Percentiles rank a stretch among this genome's conserved stretches.
Conservation (phyloP, 1,139 yeast genomes). For the Scheffersomyces cryptocercus region DNA sequence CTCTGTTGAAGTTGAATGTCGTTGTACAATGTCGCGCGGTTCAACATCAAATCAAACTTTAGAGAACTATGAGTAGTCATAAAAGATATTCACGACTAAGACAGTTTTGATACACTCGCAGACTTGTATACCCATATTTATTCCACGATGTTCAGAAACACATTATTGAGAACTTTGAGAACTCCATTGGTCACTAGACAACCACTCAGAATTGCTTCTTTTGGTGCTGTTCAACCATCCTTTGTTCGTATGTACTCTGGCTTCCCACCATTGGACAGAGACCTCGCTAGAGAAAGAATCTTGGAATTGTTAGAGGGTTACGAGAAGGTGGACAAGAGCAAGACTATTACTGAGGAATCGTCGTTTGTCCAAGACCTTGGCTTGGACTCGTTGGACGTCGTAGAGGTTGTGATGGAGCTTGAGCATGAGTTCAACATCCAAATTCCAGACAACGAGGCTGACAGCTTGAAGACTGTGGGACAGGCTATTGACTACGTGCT, state of each 20-base stretch:
- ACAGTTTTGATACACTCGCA: slow-evolving; percentile 2
- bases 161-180: slow-evolving; percentile 30
- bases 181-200: slow-evolving; percentile 19
- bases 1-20: neutral
- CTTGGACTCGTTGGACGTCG: slow-evolving; percentile 83
- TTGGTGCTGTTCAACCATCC: slow-evolving; percentile 13
- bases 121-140: slow-evolving; percentile 1
- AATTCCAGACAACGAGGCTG: slow-evolving; percentile 87
- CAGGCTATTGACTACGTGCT: slow-evolving; percentile 79
- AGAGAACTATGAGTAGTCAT: neutral
- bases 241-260: slow-evolving; percentile 55
- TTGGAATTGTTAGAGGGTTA: slow-evolving; percentile 78
- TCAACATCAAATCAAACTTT: slow-evolving; percentile 1
- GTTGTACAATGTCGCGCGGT: neutral
- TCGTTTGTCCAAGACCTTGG: slow-evolving; percentile 76
- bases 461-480: slow-evolving; percentile 76
- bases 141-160: slow-evolving; percentile 32
- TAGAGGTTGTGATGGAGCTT: slow-evolving; percentile 86
- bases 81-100: too few species aligned
- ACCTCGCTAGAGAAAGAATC: slow-evolving; percentile 72
- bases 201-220: slow-evolving; percentile 13
- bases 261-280: slow-evolving; percentile 67
- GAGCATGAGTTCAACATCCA: slow-evolving; percentile 79
- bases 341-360: slow-evolving; percentile 57
- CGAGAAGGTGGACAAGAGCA: slow-evolving; percentile 59